These are phyloP conservation scores for Athelia sp. DNA, from an alignment of 1,284 basidiomycete genomes.

Conservation along the genomic window DNA sequence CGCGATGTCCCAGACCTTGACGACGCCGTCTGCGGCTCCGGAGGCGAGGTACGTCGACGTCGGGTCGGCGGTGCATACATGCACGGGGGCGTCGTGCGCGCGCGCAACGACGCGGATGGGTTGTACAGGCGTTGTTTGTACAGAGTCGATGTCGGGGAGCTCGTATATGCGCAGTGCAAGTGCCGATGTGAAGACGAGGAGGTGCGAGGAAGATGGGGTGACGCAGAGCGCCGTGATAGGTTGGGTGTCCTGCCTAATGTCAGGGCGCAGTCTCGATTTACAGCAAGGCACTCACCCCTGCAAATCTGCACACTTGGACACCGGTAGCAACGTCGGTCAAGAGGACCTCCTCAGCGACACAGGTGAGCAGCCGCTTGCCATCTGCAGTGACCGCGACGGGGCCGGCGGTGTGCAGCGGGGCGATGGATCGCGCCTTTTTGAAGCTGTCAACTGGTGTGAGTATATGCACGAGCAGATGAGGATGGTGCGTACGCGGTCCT, in stretches of 20 bases:
- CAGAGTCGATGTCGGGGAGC: constrained; percentile 41
- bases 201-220: constrained; percentile 56
- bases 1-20: constrained; percentile 94
- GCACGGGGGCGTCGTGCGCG: constrained; percentile 91
- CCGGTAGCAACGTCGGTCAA: constrained; percentile 80
- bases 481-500: constrained; percentile 57
- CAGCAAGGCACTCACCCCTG: constrained; percentile 57
- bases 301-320: constrained; percentile 72
- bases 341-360: constrained; percentile 82
- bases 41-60: constrained; percentile 90
- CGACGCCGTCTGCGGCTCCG: constrained; percentile 91
- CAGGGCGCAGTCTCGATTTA: constrained; percentile 6
- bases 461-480: constrained; percentile 2
- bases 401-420: constrained; percentile 85
- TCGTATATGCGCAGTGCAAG: constrained; percentile 68
- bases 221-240: constrained; percentile 61
- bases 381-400: constrained; percentile 80
- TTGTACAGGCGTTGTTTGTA: constrained; percentile 45
- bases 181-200: constrained; percentile 66
- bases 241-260: constrained; percentile 51
- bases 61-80: constrained; percentile 82
- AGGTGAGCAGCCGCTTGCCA: constrained; percentile 79
- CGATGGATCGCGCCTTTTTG: constrained; percentile 65
- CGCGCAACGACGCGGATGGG: constrained; percentile 73
- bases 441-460: constrained; percentile 42